phyloP scores from a whole-genome alignment of 2,329 filamentous ascomycete species.

The Colletotrichum brevisporum region DNA sequence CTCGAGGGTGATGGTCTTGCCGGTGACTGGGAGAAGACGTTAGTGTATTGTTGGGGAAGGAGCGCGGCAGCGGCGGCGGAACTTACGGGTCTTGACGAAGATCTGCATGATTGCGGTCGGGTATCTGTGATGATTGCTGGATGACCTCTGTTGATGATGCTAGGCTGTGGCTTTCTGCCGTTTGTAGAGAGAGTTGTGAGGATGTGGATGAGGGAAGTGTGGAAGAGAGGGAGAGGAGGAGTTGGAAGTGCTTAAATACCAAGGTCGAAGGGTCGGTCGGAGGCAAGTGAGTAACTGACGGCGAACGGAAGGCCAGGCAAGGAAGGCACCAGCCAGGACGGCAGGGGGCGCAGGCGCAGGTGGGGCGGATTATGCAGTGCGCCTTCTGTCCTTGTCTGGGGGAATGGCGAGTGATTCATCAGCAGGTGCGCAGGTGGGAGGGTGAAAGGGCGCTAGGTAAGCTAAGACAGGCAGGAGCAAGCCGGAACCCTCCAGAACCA shows the following conservation, averaged over 20 bases:
- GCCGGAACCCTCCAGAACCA: slow-evolving; percentile 57
- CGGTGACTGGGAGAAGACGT: slow-evolving; percentile 71
- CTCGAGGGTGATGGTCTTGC: slow-evolving; percentile 88
- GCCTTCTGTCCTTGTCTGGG: slow-evolving; percentile 36
- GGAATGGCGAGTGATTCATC: slow-evolving; percentile 54
- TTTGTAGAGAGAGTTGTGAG: slow-evolving; percentile 10
- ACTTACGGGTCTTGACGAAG: slow-evolving; percentile 96
- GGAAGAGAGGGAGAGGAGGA: slow-evolving; percentile 23
- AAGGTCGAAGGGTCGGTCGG: slow-evolving; percentile 22
- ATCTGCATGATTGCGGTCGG: slow-evolving; percentile 83
- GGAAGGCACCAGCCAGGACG: slow-evolving; percentile 15
- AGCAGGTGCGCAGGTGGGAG: slow-evolving; percentile 46
- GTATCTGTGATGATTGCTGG: slow-evolving; percentile 3
- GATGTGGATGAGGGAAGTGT: slow-evolving; percentile 28
- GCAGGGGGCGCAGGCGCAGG: slow-evolving; percentile 37
- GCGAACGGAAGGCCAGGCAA: slow-evolving; percentile 35
- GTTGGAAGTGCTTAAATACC: slow-evolving; percentile 29
- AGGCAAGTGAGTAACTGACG: slow-evolving; percentile 33
- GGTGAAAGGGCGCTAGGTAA: not conserved
- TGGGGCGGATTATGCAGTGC: slow-evolving; percentile 46
- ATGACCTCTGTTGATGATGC: not conserved
- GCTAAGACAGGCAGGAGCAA: slow-evolving; percentile 36
- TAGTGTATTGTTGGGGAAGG: slow-evolving; percentile 60
- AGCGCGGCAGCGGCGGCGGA: slow-evolving; percentile 41
- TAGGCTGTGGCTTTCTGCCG: not conserved